phyloP scores from a whole-genome alignment of 192 early-diverging fungal genomes.

The Coemansia sp. region DNA sequence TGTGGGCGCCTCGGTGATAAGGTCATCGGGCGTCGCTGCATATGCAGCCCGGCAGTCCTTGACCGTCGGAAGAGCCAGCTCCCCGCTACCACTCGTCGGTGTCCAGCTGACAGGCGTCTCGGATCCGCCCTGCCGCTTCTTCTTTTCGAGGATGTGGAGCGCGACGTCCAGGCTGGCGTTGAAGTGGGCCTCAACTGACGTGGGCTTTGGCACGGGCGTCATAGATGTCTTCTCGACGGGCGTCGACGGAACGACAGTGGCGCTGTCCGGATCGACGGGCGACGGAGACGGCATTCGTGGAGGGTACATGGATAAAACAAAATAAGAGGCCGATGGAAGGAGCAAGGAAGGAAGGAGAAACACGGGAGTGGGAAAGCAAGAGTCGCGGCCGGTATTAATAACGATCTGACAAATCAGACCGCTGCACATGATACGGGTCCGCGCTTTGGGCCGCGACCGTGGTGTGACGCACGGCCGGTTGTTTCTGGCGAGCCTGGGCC shows the following conservation, averaged over 20 bases:
- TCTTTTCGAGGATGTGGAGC: conserved; percentile 20
- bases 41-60: background rate
- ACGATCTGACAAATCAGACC: too few relatives aligned
- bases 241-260: conserved; percentile 33
- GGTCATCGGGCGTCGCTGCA: conserved; percentile 22
- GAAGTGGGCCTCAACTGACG: conserved; percentile 31
- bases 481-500: too few relatives aligned
- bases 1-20: conserved; percentile 14
- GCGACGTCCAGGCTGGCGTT: conserved; percentile 47
- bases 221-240: conserved; percentile 17
- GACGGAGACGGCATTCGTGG: conserved; percentile 1
- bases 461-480: too few relatives aligned
- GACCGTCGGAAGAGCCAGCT: background rate
- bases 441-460: too few relatives aligned
- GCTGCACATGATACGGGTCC: too few relatives aligned
- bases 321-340: background rate
- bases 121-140: background rate
- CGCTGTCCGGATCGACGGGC: conserved; percentile 16
- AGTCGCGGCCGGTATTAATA: too few relatives aligned
- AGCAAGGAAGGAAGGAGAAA: background rate
- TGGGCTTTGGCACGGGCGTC: conserved; percentile 1
- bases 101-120: background rate
- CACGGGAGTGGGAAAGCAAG: background rate
- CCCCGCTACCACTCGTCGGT: background rate
- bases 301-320: background rate